Percentiles rank a stretch among this genome's conserved stretches.
Evolutionary conservation across 2,329 filamentous ascomycete genomes (phyloP).

Genomic region (Aspergillus aculeatinus): DNA sequence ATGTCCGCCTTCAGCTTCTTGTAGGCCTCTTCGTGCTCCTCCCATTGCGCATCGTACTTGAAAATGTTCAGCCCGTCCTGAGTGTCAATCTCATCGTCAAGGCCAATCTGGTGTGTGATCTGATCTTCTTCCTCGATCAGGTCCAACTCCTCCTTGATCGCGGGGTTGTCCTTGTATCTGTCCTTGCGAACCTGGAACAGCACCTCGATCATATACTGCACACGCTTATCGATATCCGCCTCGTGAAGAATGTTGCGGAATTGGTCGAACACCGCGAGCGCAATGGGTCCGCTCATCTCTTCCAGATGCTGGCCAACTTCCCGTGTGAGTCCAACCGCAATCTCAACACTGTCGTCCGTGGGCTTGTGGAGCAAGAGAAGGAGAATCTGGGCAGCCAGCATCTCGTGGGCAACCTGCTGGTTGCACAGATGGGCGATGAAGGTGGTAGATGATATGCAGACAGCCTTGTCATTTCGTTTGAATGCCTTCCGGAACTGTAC

Average conservation of each 20-base stretch:
- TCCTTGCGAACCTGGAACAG: slow-evolving; percentile 96
- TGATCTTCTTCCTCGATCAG: slow-evolving; percentile 97
- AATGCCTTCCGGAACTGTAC: slow-evolving; percentile 95
- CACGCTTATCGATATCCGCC: slow-evolving; percentile 92
- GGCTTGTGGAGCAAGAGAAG: slow-evolving; percentile 91
- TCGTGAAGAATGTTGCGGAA: slow-evolving; percentile 95
- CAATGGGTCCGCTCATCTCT: slow-evolving; percentile 88
- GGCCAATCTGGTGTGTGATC: slow-evolving; percentile 80
- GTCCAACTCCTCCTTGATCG: slow-evolving; percentile 88
- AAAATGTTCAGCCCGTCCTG: slow-evolving; percentile 92
- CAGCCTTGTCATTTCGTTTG: slow-evolving; percentile 93
- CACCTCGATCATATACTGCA: slow-evolving; percentile 99
- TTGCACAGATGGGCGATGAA: slow-evolving; percentile 96
- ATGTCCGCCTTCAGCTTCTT: slow-evolving; percentile 90
- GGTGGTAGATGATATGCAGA: slow-evolving; percentile 87
- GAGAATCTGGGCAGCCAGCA: slow-evolving; percentile 87
- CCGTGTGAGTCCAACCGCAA: slow-evolving; percentile 87
- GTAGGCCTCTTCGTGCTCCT: slow-evolving; percentile 88
- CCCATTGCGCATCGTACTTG: slow-evolving; percentile 87
- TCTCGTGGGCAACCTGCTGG: slow-evolving; percentile 92
- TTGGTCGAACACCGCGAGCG: slow-evolving; percentile 89
- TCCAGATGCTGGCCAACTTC: slow-evolving; percentile 94
- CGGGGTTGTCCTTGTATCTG: slow-evolving; percentile 91
- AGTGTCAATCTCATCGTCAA: slow-evolving; percentile 81
- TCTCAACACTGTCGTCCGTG: slow-evolving; percentile 96